Conservation (phyloP, 441 rosid species). For the Adansonia madagascariensis region DNA sequence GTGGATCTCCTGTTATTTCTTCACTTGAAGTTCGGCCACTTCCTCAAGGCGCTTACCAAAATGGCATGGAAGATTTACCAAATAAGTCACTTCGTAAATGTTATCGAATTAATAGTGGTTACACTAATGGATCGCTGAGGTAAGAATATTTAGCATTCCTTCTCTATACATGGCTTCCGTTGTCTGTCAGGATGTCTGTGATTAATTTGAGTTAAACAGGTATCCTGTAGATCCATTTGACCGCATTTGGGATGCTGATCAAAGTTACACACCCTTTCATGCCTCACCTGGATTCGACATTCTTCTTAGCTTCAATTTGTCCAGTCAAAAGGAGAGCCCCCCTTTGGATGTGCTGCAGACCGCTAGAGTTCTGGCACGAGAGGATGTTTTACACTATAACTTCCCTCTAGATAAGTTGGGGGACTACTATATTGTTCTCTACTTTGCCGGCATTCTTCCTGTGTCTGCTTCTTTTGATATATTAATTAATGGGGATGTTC, state of each 20-base stretch:
- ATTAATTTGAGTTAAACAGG: slow-evolving; percentile 44
- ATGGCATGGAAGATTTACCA: slow-evolving; percentile 45
- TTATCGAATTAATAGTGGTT: slow-evolving; percentile 73
- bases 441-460: slow-evolving; percentile 82
- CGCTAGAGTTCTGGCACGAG: slow-evolving; percentile 70
- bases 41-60: slow-evolving; percentile 70
- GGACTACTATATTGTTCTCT: slow-evolving; percentile 73
- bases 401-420: slow-evolving; percentile 53
- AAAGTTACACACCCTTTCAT: slow-evolving; percentile 62
- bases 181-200: not conserved
- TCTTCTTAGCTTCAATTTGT: slow-evolving; percentile 40
- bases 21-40: slow-evolving; percentile 78
- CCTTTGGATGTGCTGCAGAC: slow-evolving; percentile 74
- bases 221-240: slow-evolving; percentile 84
- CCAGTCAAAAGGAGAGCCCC: slow-evolving; percentile 60
- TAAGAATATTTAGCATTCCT: slow-evolving; percentile 19
- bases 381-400: slow-evolving; percentile 58
- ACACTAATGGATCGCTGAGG: slow-evolving; percentile 41
- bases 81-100: slow-evolving; percentile 56
- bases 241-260: slow-evolving; percentile 88
- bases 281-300: slow-evolving; percentile 49
- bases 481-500: slow-evolving; percentile 57
- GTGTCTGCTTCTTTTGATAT: slow-evolving; percentile 72
- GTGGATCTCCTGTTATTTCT: slow-evolving; percentile 79
- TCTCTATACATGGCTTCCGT: not conserved